Evolutionary conservation across 2,329 filamentous ascomycete genomes (phyloP).

Genomic region (Colletotrichum tofieldiae): DNA sequence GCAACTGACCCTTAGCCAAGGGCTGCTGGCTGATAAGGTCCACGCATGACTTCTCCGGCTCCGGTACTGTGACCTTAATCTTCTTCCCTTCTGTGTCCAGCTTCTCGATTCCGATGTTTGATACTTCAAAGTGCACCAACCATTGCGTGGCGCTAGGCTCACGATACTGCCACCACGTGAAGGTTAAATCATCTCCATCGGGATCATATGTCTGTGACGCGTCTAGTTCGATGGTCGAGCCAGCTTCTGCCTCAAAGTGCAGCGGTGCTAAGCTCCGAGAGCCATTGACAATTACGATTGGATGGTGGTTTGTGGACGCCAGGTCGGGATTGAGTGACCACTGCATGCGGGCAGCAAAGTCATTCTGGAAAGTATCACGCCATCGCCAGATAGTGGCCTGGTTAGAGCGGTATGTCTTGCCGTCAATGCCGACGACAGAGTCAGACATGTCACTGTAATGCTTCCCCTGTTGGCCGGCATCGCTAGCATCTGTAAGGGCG

Average conservation of each 20-base stretch:
- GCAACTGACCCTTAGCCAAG: constrained; percentile 54
- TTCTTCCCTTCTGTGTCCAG: constrained; percentile 43
- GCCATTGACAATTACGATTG: constrained; percentile 61
- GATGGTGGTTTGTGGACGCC: constrained; percentile 61
- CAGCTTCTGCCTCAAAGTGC: constrained; percentile 58
- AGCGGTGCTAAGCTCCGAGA: constrained; percentile 55
- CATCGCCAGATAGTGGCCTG: constrained; percentile 60
- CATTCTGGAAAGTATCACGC: constrained; percentile 58
- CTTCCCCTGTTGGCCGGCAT: constrained; percentile 29
- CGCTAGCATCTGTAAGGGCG: constrained; percentile 50
- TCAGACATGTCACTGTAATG: constrained; percentile 52
- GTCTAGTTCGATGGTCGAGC: constrained; percentile 58
- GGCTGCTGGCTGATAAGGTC: constrained; percentile 26
- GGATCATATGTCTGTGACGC: constrained; percentile 63
- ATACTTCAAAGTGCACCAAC: constrained; percentile 57
- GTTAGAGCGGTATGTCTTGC: constrained; percentile 47
- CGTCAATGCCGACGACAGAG: constrained; percentile 48
- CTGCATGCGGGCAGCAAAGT: constrained; percentile 59
- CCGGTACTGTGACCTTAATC: constrained; percentile 34
- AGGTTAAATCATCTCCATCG: constrained; percentile 59
- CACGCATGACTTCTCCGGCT: constrained; percentile 56
- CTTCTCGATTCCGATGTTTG: constrained; percentile 52
- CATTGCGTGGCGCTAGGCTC: constrained; percentile 58
- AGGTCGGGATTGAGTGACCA: constrained; percentile 52
- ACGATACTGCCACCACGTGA: constrained; percentile 67